These are phyloP conservation scores for Lentinula novae-zelandiae DNA, from an alignment of 1,284 basidiomycete species.

Conservation along the genomic window DNA sequence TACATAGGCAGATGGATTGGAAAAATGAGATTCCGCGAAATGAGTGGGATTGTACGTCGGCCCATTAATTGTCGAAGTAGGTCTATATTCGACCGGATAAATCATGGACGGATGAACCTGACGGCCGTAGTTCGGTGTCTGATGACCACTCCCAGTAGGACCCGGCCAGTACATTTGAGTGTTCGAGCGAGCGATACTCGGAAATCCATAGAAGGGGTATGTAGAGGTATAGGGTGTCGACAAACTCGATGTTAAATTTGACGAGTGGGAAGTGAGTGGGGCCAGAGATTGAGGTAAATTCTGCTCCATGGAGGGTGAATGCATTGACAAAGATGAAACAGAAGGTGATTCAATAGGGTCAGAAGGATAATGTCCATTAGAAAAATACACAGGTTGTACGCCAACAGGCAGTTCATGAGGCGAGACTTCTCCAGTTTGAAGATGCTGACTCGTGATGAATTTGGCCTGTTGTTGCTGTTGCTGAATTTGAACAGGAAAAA, in stretches of 20 bases:
- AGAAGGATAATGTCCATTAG: background rate
- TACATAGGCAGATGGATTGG: background rate
- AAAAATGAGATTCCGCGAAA: background rate
- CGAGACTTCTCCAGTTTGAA: background rate
- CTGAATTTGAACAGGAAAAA: slow-evolving; percentile 6
- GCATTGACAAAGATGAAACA: background rate
- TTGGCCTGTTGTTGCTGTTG: slow-evolving; percentile 1
- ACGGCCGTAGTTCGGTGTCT: slow-evolving; percentile 3
- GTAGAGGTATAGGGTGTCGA: slow-evolving; percentile 9
- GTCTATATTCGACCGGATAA: background rate
- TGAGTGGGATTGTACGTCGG: background rate
- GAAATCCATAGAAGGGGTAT: slow-evolving; percentile 9
- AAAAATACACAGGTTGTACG: background rate
- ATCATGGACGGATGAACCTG: background rate
- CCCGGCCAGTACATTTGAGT: background rate
- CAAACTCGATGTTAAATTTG: background rate
- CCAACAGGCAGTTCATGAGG: background rate
- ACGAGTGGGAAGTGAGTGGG: background rate
- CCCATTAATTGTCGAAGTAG: background rate
- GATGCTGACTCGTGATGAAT: background rate
- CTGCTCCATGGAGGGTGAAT: background rate
- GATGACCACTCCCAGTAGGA: slow-evolving; percentile 5
- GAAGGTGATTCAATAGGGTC: background rate
- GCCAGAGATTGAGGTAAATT: background rate
- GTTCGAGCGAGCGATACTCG: background rate